phyloP scores from a whole-genome alignment of 2,329 filamentous ascomycete species.

The Lizonia empirigonia region DNA sequence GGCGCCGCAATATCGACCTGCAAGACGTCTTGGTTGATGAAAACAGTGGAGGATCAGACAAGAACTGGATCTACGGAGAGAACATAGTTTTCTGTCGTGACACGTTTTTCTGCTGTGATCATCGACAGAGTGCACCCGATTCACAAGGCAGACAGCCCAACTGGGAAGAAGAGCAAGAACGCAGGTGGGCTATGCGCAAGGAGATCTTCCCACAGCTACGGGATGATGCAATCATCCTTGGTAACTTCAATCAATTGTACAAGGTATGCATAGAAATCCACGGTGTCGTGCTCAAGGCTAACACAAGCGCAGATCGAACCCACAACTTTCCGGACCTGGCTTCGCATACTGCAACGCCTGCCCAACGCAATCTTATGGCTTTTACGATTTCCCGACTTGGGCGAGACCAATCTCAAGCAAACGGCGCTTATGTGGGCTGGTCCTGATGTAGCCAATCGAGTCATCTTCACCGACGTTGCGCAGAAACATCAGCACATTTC shows the following conservation, averaged over 20 bases:
- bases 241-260: conserved; percentile 98
- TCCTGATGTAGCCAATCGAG: conserved; percentile 79
- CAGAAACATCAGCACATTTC: conserved; percentile 94
- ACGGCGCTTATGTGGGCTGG: conserved; percentile 87
- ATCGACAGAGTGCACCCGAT: conserved; percentile 85
- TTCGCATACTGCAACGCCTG: conserved; percentile 83
- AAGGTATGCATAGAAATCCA: conserved; percentile 66
- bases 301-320: conserved; percentile 77
- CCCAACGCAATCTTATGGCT: conserved; percentile 94
- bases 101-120: conserved; percentile 98
- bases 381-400: conserved; percentile 92
- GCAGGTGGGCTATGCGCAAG: conserved; percentile 91
- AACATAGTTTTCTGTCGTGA: conserved; percentile 94
- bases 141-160: conserved; percentile 66
- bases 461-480: conserved; percentile 95
- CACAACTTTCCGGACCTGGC: conserved; percentile 92
- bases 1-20: conserved; percentile 74
- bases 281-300: conserved; percentile 7
- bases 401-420: conserved; percentile 80
- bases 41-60: conserved; percentile 70
- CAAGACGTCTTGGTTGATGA: conserved; percentile 68
- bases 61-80: conserved; percentile 93
- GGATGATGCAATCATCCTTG: conserved; percentile 87
- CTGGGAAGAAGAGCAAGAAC: conserved; percentile 82
- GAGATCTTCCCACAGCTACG: conserved; percentile 83